Conservation (phyloP, 2,329 filamentous ascomycete species). For the Aphanoascus verrucosus region DNA sequence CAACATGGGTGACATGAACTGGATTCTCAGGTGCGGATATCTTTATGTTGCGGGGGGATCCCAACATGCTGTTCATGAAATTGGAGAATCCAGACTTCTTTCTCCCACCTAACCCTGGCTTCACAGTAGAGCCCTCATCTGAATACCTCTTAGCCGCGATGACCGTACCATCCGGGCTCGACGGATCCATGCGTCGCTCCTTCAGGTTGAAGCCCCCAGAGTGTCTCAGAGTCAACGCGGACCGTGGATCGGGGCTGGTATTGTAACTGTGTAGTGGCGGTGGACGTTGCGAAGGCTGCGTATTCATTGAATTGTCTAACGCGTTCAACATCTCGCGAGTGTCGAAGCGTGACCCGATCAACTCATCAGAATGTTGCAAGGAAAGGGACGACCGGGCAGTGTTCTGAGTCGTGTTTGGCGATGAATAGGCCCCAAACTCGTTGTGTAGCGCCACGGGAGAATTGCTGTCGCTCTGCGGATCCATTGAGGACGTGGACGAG, state of each 20-base stretch:
- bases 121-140: slow-evolving; percentile 57
- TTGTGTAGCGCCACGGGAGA: slow-evolving; percentile 30
- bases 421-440: slow-evolving; percentile 25
- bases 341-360: slow-evolving; percentile 36
- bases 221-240: slow-evolving; percentile 50
- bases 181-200: slow-evolving; percentile 43
- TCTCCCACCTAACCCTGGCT: slow-evolving; percentile 49
- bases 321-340: slow-evolving; percentile 36
- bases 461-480: slow-evolving; percentile 32
- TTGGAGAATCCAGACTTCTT: slow-evolving; percentile 85
- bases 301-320: slow-evolving; percentile 32
- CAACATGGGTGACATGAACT: slow-evolving; percentile 94
- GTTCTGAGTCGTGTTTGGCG: slow-evolving; percentile 21
- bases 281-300: slow-evolving; percentile 28
- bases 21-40: slow-evolving; percentile 98
- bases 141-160: slow-evolving; percentile 57
- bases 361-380: slow-evolving; percentile 36
- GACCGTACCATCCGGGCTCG: slow-evolving; percentile 40
- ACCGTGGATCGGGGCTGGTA: slow-evolving; percentile 45
- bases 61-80: slow-evolving; percentile 73
- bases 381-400: slow-evolving; percentile 29
- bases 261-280: slow-evolving; percentile 40
- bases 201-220: slow-evolving; percentile 54
- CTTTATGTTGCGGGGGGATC: slow-evolving; percentile 77
- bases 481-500: slow-evolving; percentile 40